Evolutionary conservation across 1,284 basidiomycete genomes (phyloP).

Genomic region (Irpex rosettiformis): DNA sequence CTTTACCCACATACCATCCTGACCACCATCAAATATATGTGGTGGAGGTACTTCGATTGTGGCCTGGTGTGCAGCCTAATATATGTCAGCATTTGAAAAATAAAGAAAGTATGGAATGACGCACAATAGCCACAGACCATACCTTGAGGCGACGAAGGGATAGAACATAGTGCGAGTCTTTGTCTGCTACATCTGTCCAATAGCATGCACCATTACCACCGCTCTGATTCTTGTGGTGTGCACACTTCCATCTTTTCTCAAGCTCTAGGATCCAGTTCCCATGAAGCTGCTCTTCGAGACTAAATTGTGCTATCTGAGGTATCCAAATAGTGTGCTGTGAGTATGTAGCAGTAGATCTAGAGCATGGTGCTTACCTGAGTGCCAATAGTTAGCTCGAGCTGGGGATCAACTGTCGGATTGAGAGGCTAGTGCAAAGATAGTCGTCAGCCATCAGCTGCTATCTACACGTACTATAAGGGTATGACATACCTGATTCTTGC

Average conservation of each 20-base stretch:
- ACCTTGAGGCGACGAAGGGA: slow-evolving; percentile 6
- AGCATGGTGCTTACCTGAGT: not conserved
- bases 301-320: slow-evolving; percentile 2
- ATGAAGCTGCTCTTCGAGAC: not conserved
- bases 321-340: not conserved
- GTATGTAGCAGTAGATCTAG: not conserved
- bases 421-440: not conserved
- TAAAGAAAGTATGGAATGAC: not conserved
- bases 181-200: slow-evolving; percentile 4
- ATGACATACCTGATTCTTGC: not conserved
- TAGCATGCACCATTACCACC: slow-evolving; percentile 24
- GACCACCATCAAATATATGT: not conserved
- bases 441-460: not conserved
- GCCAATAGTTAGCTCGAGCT: not conserved
- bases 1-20: not conserved
- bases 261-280: slow-evolving; percentile 3
- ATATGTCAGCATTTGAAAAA: not conserved
- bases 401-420: not conserved
- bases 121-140: slow-evolving; percentile 13
- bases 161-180: slow-evolving; percentile 6
- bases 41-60: not conserved
- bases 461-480: not conserved
- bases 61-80: not conserved
- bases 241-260: slow-evolving; percentile 13
- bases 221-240: slow-evolving; percentile 23